phyloP scores from a whole-genome alignment of 2,329 filamentous ascomycete species.

The Aspergillus pseudotamarii region DNA sequence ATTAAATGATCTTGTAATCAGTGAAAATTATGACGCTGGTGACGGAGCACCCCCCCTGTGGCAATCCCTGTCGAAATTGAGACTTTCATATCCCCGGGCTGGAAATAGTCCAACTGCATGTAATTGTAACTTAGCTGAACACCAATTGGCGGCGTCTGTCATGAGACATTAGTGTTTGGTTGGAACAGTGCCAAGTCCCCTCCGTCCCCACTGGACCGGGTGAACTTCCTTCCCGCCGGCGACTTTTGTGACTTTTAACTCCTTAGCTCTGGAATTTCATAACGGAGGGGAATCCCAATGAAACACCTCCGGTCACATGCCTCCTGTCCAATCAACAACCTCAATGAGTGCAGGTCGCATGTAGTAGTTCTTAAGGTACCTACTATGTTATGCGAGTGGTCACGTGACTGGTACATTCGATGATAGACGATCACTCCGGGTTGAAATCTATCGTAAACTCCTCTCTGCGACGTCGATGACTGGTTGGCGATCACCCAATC shows the following conservation, averaged over 20 bases:
- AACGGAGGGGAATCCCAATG: background rate
- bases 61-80: background rate
- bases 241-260: background rate
- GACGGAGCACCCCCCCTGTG: background rate
- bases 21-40: background rate
- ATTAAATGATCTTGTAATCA: background rate
- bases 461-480: background rate
- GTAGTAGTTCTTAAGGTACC: no score
- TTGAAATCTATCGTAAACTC: background rate
- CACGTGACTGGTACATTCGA: background rate
- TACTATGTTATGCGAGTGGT: background rate
- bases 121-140: background rate
- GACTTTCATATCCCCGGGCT: background rate
- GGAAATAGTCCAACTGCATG: background rate
- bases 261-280: background rate
- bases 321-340: background rate
- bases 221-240: constrained; percentile 2
- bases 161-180: background rate
- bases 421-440: background rate
- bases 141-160: background rate
- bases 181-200: background rate
- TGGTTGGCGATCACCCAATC: background rate
- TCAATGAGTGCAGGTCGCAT: background rate
- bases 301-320: background rate
- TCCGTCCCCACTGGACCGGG: background rate